These are phyloP conservation scores for Celoporthe dispersa DNA, from an alignment of 2,329 filamentous ascomycete genomes.

Conservation along the genomic window DNA sequence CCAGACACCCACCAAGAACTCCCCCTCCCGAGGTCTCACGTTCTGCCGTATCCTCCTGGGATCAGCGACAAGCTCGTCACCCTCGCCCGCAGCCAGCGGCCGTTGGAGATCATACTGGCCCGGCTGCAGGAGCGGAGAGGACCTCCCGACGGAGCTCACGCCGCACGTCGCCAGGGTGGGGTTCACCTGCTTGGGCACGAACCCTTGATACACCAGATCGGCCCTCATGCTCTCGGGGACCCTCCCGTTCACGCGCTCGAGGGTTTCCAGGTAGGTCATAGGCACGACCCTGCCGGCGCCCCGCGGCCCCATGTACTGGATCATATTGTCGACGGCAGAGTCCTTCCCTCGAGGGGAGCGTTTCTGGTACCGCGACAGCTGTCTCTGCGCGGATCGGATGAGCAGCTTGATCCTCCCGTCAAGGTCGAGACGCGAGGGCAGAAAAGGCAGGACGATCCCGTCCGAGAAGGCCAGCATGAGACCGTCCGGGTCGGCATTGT, in stretches of 20 bases:
- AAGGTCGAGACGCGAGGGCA: conserved; percentile 19
- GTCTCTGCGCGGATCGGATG: conserved; percentile 26
- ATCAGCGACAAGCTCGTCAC: conserved; percentile 17
- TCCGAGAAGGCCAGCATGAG: conserved; percentile 28
- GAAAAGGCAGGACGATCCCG: conserved; percentile 23
- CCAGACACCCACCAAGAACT: conserved; percentile 26
- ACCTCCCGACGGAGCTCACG: conserved; percentile 25
- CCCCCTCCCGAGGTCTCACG: conserved; percentile 25
- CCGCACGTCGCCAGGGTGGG: conserved; percentile 26
- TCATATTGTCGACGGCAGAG: neutral
- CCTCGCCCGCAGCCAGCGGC: neutral
- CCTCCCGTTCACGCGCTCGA: conserved; percentile 22
- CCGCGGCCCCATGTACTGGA: conserved; percentile 22
- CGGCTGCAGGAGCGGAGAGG: neutral
- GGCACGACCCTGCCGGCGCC: conserved; percentile 20
- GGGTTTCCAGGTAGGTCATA: conserved; percentile 24
- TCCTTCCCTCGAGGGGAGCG: conserved; percentile 1
- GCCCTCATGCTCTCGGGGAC: conserved; percentile 14
- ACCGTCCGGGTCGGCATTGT: conserved; percentile 18
- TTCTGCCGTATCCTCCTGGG: conserved; percentile 12
- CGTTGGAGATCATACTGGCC: conserved; percentile 22
- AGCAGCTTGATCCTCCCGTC: conserved; percentile 26
- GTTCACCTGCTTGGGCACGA: conserved; percentile 22
- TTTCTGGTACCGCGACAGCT: conserved; percentile 27
- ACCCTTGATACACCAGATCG: conserved; percentile 14